These are phyloP conservation scores for Aspergillus bridgeri DNA, from an alignment of 495 filamentous ascomycete species.

Conservation along the genomic window DNA sequence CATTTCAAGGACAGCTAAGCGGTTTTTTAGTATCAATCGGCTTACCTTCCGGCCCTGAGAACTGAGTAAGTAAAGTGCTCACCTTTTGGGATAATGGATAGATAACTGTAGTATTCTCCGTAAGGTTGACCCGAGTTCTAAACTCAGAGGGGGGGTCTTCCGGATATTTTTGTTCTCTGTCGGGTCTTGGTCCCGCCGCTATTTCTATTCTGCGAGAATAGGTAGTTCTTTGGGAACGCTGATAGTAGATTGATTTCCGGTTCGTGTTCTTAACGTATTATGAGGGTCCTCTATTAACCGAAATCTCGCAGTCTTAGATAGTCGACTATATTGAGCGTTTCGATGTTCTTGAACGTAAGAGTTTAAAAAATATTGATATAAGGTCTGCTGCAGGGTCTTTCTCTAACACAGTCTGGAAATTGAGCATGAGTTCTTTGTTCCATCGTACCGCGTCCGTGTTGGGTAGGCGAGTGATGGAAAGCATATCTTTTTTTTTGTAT, in stretches of 20 bases:
- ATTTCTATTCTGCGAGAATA: conserved; percentile 15
- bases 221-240: conserved; percentile 13
- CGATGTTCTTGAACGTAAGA: conserved; percentile 14
- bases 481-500: too few relatives aligned
- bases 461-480: too few relatives aligned
- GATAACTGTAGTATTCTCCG: conserved; percentile 10
- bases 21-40: neutral
- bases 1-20: conserved; percentile 13
- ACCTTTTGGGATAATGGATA: conserved; percentile 17
- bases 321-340: conserved; percentile 8
- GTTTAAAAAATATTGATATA: conserved; percentile 16
- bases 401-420: conserved; percentile 16
- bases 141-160: conserved; percentile 6
- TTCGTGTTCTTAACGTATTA: conserved; percentile 7
- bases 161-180: too few relatives aligned
- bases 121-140: conserved; percentile 9
- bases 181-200: conserved; percentile 11
- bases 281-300: conserved; percentile 9
- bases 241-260: conserved; percentile 21
- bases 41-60: neutral
- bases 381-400: conserved; percentile 18
- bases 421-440: conserved; percentile 20
- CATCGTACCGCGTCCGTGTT: conserved; percentile 14
- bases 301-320: conserved; percentile 10
- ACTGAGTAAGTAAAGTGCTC: conserved; percentile 5